Conservation (phyloP, 768 basidiomycete genomes). For the Strobilomyces echinocephalus region DNA sequence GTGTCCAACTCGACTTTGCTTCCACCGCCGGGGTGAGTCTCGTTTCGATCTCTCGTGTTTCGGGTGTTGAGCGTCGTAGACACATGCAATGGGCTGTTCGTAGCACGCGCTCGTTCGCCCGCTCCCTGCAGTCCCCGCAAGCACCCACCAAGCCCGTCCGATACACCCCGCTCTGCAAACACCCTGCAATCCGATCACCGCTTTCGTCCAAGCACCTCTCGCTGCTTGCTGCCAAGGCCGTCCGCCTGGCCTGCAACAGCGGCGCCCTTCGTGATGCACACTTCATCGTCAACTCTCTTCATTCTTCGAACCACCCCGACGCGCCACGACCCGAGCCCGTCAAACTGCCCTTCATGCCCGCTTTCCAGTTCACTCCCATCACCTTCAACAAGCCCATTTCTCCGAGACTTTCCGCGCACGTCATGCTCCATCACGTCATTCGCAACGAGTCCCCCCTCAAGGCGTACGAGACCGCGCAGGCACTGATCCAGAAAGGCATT, state of each 20-base stretch:
- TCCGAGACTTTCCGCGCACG: conserved; percentile 57
- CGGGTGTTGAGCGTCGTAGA: conserved; percentile 39
- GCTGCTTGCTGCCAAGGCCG: conserved; percentile 45
- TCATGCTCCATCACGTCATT: conserved; percentile 60
- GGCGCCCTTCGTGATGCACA: conserved; percentile 48
- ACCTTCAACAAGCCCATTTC: conserved; percentile 49
- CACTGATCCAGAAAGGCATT: conserved; percentile 53
- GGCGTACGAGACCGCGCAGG: conserved; percentile 45
- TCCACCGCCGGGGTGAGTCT: neutral
- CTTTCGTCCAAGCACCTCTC: neutral
- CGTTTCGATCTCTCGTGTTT: too few species aligned
- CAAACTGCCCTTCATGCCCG: conserved; percentile 23
- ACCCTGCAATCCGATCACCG: too few species aligned
- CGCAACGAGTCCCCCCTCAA: conserved; percentile 44
- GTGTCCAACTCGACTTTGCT: conserved; percentile 7
- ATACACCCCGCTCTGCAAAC: too few species aligned
- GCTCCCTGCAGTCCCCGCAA: neutral
- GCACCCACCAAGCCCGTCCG: conserved; percentile 1
- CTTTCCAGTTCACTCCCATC: conserved; percentile 37
- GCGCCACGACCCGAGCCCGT: conserved; percentile 1
- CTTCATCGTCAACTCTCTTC: conserved; percentile 55
- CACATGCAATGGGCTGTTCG: conserved; percentile 70
- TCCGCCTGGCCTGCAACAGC: conserved; percentile 41
- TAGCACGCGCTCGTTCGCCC: conserved; percentile 23
- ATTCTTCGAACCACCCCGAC: conserved; percentile 31